Conservation (phyloP, 768 basidiomycete species). For the Dentipellis fragilis region DNA sequence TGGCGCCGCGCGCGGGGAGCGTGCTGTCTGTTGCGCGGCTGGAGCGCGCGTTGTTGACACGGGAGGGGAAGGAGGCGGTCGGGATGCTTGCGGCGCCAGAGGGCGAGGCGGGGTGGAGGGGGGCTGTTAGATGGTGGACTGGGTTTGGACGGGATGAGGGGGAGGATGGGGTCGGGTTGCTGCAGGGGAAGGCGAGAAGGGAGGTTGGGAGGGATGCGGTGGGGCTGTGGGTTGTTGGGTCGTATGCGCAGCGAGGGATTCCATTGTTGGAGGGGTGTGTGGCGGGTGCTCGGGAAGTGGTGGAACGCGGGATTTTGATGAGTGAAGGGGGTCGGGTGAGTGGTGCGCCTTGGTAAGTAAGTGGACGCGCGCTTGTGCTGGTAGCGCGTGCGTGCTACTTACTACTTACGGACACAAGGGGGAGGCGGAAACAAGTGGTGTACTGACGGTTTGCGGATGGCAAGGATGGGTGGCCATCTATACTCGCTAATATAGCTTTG, state of each 20-base stretch:
- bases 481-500: too few relatives aligned
- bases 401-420: too few relatives aligned
- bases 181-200: constrained; percentile 39
- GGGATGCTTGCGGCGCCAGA: constrained; percentile 21
- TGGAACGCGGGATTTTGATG: constrained; percentile 19
- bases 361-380: not conserved
- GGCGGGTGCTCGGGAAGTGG: constrained; percentile 52
- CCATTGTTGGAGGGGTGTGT: constrained; percentile 78
- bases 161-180: constrained; percentile 28
- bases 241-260: constrained; percentile 62
- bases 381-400: not conserved
- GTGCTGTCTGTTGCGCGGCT: constrained; percentile 50
- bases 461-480: not conserved
- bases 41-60: constrained; percentile 52
- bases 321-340: constrained; percentile 13
- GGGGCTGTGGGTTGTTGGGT: constrained; percentile 64
- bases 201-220: constrained; percentile 23
- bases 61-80: constrained; percentile 40
- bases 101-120: constrained; percentile 11
- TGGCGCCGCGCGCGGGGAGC: constrained; percentile 34
- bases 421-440: too few relatives aligned
- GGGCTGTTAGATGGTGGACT: constrained; percentile 28
- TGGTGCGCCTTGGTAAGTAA: constrained; percentile 6
- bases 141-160: constrained; percentile 32
- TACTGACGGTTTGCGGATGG: not conserved